Evolutionary conservation across 768 basidiomycete genomes (phyloP), one percentile per base, ranked within the genome.

Genomic region (Boletales sp.): DNA sequence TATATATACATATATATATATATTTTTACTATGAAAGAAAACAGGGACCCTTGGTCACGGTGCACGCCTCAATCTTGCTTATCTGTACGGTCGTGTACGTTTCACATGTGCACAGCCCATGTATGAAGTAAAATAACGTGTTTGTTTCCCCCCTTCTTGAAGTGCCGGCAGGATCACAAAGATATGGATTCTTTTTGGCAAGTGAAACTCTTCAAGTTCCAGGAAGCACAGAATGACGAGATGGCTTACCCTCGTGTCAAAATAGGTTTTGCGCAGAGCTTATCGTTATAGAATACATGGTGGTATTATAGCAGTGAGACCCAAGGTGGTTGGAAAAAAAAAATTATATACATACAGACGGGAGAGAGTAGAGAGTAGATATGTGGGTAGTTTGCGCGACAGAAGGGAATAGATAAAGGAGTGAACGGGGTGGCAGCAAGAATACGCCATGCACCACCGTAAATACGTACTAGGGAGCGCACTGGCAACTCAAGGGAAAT

Each of bases 391-490:
- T 50, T 44, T 60, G 63, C 60, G 44, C 45, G 48, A 30, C 39
- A 36, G 37, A 39, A 34, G 35, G 48, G 38, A 33, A 57, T 55
- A 60, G 50, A 60, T 51, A 53, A 52, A 45, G 40, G 48, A 41
- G 55, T 51, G 43, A 37, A 37, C 35, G 44, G 45, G 14, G 13
- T 17, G 33, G 21, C 35, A 43, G 50, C 44, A 35, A 47, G 21
- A 53, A 54, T 35, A 39, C 33, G 44, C 51, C 49, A 46, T 44
- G 63, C 57, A 57, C 52, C 40, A 62, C 55, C 57, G 45, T 43
- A 41, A 46, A 61, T 58, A 64, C 61, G 62, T 65, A 65, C 61
- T 50, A 45, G 37, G 32, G 36, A 51, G 48, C 41, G 41, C 54
- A 46, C 58, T 48, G 45, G 49, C 55, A 44, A 57, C 58, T 56